phyloP scores from a whole-genome alignment of 257 asterid genomes.

The Solanum acaule region DNA sequence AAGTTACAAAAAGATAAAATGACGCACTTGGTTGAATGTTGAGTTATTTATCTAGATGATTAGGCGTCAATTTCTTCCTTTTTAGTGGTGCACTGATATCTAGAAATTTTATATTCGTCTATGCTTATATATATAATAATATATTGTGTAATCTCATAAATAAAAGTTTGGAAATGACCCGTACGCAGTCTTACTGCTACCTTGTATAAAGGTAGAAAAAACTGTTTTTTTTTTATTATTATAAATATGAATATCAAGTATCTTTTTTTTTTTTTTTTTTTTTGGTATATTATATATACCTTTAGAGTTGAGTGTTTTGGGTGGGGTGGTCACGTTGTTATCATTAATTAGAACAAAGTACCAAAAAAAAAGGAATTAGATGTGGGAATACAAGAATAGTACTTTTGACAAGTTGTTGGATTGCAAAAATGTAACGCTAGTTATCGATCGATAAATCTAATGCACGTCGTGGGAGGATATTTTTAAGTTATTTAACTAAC shows the following conservation, averaged over 20 bases:
- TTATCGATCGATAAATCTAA: not conserved
- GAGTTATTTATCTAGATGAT: not conserved
- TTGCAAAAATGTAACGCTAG: not conserved
- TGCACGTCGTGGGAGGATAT: not conserved
- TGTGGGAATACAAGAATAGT: not conserved
- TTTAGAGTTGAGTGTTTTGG: not conserved
- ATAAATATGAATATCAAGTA: not conserved
- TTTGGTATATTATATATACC: not conserved
- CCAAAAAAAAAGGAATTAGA: not conserved
- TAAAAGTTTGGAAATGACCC: fast-evolving
- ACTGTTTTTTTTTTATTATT: too few relatives aligned
- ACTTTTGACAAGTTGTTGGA: not conserved
- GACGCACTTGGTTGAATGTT: not conserved
- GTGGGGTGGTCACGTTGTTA: not conserved
- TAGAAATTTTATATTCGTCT: not conserved
- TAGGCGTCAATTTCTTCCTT: not conserved
- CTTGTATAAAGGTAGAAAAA: not conserved
- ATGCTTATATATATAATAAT: not conserved
- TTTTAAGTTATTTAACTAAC: not conserved
- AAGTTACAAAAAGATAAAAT: not conserved
- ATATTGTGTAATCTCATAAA: not conserved
- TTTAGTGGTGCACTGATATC: not conserved
- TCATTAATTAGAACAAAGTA: not conserved
- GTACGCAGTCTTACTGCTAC: fast-evolving
- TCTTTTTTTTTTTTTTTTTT: not conserved